Conservation (phyloP, 768 basidiomycete genomes). For the Cubamyces sp. region DNA sequence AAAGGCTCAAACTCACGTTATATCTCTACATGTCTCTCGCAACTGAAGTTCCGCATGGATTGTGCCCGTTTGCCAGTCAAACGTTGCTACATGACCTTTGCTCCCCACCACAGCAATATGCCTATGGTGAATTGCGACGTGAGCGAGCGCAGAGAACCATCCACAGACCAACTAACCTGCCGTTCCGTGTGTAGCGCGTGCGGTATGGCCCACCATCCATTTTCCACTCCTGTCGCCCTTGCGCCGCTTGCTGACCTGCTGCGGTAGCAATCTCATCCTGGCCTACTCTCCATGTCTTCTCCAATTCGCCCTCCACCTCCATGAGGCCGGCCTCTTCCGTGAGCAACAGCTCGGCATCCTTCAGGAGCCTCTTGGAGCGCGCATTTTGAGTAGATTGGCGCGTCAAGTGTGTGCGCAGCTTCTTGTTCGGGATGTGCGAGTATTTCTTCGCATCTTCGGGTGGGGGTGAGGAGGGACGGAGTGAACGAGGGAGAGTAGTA, state of each 20-base stretch:
- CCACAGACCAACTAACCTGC: conserved; percentile 58
- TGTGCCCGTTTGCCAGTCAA: conserved; percentile 90
- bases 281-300: conserved; percentile 85
- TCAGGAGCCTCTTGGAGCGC: conserved; percentile 59
- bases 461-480: conserved; percentile 53
- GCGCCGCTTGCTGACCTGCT: conserved; percentile 75
- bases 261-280: conserved; percentile 76
- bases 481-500: conserved; percentile 71
- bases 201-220: conserved; percentile 87
- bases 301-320: conserved; percentile 77
- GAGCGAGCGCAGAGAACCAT: background rate
- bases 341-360: conserved; percentile 76
- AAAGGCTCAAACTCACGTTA: conserved; percentile 62
- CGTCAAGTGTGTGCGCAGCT: conserved; percentile 70
- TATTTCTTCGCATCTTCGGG: conserved; percentile 53
- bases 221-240: conserved; percentile 75
- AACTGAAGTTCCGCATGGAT: conserved; percentile 88
- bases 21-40: conserved; percentile 88
- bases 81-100: conserved; percentile 87
- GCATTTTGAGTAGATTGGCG: conserved; percentile 65
- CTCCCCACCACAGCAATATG: conserved; percentile 86
- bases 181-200: conserved; percentile 87
- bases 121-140: conserved; percentile 40
- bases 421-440: conserved; percentile 71
- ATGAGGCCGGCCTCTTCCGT: conserved; percentile 73